Conservation (phyloP, 2,329 filamentous ascomycete species). For the Periglandula ipomoeae region DNA sequence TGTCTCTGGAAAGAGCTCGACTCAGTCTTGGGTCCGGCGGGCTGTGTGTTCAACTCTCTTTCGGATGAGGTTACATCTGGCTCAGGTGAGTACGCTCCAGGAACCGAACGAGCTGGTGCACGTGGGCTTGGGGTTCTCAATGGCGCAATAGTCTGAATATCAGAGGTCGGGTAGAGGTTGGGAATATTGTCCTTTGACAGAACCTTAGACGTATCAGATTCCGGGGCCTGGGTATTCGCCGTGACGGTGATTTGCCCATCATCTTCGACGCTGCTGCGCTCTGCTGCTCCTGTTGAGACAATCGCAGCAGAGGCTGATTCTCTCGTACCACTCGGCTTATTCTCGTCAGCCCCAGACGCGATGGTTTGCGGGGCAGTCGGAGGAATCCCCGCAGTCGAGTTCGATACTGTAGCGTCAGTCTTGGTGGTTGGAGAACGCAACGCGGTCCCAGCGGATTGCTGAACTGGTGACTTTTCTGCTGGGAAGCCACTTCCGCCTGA, state of each 20-base stretch:
- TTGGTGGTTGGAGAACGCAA: neutral
- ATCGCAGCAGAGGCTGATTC: too few species aligned
- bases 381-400: neutral
- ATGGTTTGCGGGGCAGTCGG: neutral
- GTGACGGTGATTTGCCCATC: too few species aligned
- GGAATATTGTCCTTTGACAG: constrained; percentile 6
- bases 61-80: constrained; percentile 25
- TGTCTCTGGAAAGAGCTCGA: constrained; percentile 29
- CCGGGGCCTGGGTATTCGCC: neutral
- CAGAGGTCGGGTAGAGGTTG: constrained; percentile 6
- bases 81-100: neutral
- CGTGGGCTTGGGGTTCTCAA: constrained; percentile 25
- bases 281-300: too few species aligned
- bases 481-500: constrained; percentile 3
- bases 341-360: neutral
- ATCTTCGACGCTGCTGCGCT: too few species aligned
- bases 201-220: neutral
- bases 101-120: neutral
- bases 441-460: neutral
- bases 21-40: constrained; percentile 16
- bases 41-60: constrained; percentile 20
- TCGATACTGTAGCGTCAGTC: neutral
- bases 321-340: too few species aligned
- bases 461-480: neutral
- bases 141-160: constrained; percentile 17